Conservation (phyloP, 2,329 filamentous ascomycete genomes). For the Arthrobotrys conoides region DNA sequence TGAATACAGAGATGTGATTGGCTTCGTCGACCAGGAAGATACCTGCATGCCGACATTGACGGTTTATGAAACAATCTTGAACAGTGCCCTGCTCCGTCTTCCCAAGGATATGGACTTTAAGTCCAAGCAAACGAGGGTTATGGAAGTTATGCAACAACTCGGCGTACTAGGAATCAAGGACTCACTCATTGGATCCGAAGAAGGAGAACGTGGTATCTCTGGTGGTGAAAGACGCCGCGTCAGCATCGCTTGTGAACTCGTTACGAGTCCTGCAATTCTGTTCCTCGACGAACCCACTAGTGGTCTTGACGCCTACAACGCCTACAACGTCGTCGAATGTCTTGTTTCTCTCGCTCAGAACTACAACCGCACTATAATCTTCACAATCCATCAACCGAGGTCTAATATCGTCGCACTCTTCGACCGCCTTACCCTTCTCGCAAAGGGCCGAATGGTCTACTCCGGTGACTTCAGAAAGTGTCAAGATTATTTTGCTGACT, state of each 20-base stretch:
- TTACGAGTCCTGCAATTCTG: slow-evolving; percentile 95
- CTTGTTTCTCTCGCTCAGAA: slow-evolving; percentile 94
- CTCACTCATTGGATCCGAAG: slow-evolving; percentile 95
- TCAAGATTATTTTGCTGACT: slow-evolving; percentile 90
- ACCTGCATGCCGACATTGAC: slow-evolving; percentile 96
- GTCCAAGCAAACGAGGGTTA: slow-evolving; percentile 90
- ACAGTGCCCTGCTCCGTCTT: slow-evolving; percentile 90
- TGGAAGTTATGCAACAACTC: slow-evolving; percentile 94
- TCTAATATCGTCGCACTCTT: slow-evolving; percentile 99
- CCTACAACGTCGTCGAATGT: slow-evolving; percentile 97
- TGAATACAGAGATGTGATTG: slow-evolving; percentile 91
- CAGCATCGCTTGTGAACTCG: slow-evolving; percentile 95
- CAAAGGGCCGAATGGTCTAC: slow-evolving; percentile 90
- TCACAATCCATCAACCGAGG: slow-evolving; percentile 97
- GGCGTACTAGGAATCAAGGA: slow-evolving; percentile 95
- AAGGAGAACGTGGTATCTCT: slow-evolving; percentile 94
- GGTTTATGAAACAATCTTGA: slow-evolving; percentile 97
- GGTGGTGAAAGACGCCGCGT: slow-evolving; percentile 97
- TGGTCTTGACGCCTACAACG: slow-evolving; percentile 95
- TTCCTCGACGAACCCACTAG: slow-evolving; percentile 98
- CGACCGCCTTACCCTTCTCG: slow-evolving; percentile 90
- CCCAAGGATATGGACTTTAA: slow-evolving; percentile 88
- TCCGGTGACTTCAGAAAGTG: slow-evolving; percentile 91
- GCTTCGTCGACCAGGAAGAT: slow-evolving; percentile 98
- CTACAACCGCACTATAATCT: slow-evolving; percentile 96